Evolutionary conservation across 1,284 basidiomycete genomes (phyloP).

Genomic region (Earliella scabrosa): DNA sequence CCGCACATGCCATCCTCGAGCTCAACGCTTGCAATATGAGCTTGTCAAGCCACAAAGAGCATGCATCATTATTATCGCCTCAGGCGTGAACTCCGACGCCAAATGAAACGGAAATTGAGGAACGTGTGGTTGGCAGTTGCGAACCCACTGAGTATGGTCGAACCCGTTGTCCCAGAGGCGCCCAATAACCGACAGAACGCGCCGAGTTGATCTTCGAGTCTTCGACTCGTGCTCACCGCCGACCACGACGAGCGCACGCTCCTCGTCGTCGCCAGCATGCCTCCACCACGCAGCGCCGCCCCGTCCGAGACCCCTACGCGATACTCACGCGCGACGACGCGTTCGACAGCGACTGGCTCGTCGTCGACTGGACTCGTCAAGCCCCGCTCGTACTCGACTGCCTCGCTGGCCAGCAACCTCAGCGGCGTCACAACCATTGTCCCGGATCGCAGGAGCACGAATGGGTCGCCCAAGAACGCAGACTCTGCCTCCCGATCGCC

Average conservation of each 20-base stretch:
- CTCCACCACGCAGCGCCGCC: constrained; percentile 28
- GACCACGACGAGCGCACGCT: constrained; percentile 27
- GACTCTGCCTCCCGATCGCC: constrained; percentile 26
- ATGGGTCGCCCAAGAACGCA: constrained; percentile 22
- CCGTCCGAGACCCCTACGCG: constrained; percentile 44
- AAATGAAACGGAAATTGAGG: too few relatives aligned
- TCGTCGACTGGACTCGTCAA: constrained; percentile 33
- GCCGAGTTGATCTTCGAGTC: constrained; percentile 2
- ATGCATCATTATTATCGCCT: too few relatives aligned
- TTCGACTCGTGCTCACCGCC: constrained; percentile 17
- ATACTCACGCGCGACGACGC: constrained; percentile 31
- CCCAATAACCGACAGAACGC: constrained; percentile 16
- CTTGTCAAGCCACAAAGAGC: too few relatives aligned
- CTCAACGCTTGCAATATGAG: too few relatives aligned
- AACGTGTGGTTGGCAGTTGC: too few relatives aligned
- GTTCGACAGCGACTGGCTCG: constrained; percentile 35
- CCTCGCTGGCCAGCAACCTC: constrained; percentile 35
- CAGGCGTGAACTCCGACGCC: too few relatives aligned
- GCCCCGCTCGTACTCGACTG: constrained; percentile 38
- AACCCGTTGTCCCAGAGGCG: too few relatives aligned
- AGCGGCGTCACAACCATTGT: constrained; percentile 48
- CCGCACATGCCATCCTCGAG: too few relatives aligned
- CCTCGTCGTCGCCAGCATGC: constrained; percentile 27
- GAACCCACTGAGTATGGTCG: too few relatives aligned
- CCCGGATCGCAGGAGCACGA: constrained; percentile 34